phyloP scores from a whole-genome alignment of 495 filamentous ascomycete genomes.

The Aspergillus wentii region DNA sequence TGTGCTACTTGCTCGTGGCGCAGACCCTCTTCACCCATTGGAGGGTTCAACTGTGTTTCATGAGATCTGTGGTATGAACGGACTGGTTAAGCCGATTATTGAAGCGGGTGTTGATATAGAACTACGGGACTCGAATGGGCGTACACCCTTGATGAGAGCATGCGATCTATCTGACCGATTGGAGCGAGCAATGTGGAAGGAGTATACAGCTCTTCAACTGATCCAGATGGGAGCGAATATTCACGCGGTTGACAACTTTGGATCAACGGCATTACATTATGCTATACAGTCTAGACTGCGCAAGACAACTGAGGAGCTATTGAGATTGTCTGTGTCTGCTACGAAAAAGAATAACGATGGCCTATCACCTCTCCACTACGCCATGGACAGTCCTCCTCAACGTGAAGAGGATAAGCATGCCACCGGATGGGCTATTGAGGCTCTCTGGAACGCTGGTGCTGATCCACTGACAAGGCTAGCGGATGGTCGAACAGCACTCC shows the following conservation, averaged over 20 bases:
- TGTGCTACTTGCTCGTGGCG: conserved; percentile 1
- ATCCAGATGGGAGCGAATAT: conserved; percentile 2
- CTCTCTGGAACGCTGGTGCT: not conserved
- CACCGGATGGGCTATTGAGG: not conserved
- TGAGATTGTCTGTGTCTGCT: not conserved
- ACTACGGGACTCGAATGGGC: not conserved
- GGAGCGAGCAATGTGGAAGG: not conserved
- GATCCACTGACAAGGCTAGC: not conserved
- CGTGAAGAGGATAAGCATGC: too few species aligned
- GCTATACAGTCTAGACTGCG: conserved; percentile 10
- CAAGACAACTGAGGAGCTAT: not conserved
- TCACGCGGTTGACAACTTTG: conserved; percentile 8
- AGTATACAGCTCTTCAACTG: not conserved
- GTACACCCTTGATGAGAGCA: not conserved
- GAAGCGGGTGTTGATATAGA: not conserved
- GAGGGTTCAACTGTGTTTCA: conserved; percentile 1
- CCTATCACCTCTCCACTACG: conserved; percentile 7
- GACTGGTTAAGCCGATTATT: conserved; percentile 1
- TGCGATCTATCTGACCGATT: not conserved
- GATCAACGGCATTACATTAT: conserved; percentile 18
- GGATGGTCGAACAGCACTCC: conserved; percentile 2
- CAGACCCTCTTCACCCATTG: not conserved
- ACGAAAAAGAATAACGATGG: conserved; percentile 3
- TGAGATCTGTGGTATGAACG: conserved; percentile 1
- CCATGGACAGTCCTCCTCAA: conserved; percentile 1